Conservation (phyloP, 192 early-diverging fungal species). For the Backusella morwellensis region DNA sequence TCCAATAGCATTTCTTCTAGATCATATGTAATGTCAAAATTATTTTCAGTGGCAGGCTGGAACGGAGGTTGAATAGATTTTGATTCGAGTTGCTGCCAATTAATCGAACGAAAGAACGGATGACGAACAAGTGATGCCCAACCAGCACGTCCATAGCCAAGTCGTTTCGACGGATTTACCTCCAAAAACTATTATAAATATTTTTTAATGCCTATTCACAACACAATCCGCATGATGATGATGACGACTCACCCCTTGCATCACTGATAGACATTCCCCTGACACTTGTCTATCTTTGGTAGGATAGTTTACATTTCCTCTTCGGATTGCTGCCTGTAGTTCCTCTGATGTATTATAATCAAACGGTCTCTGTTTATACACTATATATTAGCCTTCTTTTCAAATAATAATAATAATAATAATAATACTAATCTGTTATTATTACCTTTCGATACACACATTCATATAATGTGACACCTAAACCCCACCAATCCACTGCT, state of each 20-base stretch:
- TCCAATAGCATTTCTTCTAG: slow-evolving; percentile 67
- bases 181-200: slow-evolving; percentile 48
- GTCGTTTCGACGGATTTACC: slow-evolving; percentile 43
- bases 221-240: background rate
- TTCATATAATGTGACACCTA: slow-evolving; percentile 93
- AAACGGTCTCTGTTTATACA: slow-evolving; percentile 55
- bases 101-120: slow-evolving; percentile 52
- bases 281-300: slow-evolving; percentile 48
- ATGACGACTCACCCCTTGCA: slow-evolving; percentile 61
- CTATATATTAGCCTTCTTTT: no score
- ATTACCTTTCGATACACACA: slow-evolving; percentile 71
- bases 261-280: slow-evolving; percentile 62
- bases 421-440: background rate
- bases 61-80: slow-evolving; percentile 49
- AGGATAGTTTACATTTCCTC: slow-evolving; percentile 65
- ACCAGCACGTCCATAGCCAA: slow-evolving; percentile 45
- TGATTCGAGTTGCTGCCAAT: slow-evolving; percentile 46
- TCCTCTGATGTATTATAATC: slow-evolving; percentile 58
- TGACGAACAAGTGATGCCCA: slow-evolving; percentile 46
- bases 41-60: slow-evolving; percentile 60
- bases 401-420: no score
- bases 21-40: slow-evolving; percentile 96
- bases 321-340: slow-evolving; percentile 62
- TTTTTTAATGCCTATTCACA: background rate
- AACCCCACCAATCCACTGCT: slow-evolving; percentile 94